A percentile compares a stretch with the other conserved stretches of the same genome.
These are phyloP conservation scores for Ceratobasidium sp. DNA, from an alignment of 1,284 basidiomycete species.

Conservation along the genomic window DNA sequence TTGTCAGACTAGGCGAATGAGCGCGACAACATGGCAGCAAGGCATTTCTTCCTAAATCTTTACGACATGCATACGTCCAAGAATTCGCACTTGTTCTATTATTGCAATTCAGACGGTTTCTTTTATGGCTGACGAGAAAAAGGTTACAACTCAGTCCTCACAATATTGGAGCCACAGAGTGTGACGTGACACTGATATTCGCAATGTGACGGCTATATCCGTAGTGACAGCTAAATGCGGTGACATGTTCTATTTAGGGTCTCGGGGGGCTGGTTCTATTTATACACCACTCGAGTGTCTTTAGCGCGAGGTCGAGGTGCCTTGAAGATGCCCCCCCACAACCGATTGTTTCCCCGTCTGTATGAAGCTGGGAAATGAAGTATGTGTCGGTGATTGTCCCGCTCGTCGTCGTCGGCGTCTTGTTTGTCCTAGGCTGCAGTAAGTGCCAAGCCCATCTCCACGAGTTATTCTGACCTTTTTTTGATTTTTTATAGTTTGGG, in stretches of 20 bases:
- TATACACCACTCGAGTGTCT: conserved; percentile 17
- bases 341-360: neutral
- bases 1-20: too few species aligned
- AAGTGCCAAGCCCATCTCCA: neutral
- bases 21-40: too few species aligned
- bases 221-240: neutral
- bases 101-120: too few species aligned
- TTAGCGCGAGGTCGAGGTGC: neutral
- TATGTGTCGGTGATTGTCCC: conserved; percentile 29
- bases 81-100: too few species aligned
- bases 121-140: too few species aligned
- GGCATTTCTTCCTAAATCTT: too few species aligned
- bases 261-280: conserved; percentile 20
- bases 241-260: neutral
- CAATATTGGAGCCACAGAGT: too few species aligned
- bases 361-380: conserved; percentile 30
- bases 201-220: neutral
- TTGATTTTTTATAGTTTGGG: neutral
- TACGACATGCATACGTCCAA: too few species aligned
- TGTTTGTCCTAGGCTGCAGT: conserved; percentile 14
- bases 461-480: neutral
- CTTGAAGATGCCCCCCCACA: neutral
- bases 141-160: too few species aligned
- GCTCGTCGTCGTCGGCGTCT: conserved; percentile 26
- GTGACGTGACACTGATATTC: too few species aligned